phyloP scores from a whole-genome alignment of 2,329 filamentous ascomycete species.

The Hymenoscyphus fraxineus region DNA sequence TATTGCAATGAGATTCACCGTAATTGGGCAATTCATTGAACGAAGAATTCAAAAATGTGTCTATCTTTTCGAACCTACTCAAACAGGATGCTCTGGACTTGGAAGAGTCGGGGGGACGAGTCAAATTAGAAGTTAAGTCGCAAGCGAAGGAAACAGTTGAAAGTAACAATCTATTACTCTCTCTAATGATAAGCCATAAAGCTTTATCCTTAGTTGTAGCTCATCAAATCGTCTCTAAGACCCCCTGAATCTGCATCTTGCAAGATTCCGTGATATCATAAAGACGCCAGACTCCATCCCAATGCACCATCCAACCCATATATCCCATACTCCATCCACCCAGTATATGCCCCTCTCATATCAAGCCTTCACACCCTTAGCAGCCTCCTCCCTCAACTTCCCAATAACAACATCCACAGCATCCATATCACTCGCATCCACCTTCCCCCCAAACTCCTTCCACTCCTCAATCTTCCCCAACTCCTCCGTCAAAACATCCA shows the following conservation, averaged over 20 bases:
- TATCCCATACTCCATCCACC: neutral
- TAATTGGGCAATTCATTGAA: no score
- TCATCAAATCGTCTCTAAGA: neutral
- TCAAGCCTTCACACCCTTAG: conserved; percentile 7
- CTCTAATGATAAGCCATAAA: neutral
- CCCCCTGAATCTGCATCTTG: neutral
- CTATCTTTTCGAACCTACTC: no score
- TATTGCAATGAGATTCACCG: no score
- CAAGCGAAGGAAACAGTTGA: no score
- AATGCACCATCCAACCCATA: neutral
- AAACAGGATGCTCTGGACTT: no score
- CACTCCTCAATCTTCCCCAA: conserved; percentile 56
- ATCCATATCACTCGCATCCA: conserved; percentile 88
- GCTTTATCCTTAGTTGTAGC: neutral
- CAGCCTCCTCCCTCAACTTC: conserved; percentile 54
- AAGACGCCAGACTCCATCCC: conserved; percentile 5
- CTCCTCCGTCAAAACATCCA: conserved; percentile 64
- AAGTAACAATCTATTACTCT: no score
- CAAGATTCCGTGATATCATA: neutral
- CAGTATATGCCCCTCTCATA: neutral
- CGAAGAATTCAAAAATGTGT: no score
- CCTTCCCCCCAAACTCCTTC: conserved; percentile 44
- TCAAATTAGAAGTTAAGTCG: no score
- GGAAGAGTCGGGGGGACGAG: no score
- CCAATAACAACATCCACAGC: conserved; percentile 73